phyloP scores from a whole-genome alignment of 305 asterid species.

The Euphrasia arctica region DNA sequence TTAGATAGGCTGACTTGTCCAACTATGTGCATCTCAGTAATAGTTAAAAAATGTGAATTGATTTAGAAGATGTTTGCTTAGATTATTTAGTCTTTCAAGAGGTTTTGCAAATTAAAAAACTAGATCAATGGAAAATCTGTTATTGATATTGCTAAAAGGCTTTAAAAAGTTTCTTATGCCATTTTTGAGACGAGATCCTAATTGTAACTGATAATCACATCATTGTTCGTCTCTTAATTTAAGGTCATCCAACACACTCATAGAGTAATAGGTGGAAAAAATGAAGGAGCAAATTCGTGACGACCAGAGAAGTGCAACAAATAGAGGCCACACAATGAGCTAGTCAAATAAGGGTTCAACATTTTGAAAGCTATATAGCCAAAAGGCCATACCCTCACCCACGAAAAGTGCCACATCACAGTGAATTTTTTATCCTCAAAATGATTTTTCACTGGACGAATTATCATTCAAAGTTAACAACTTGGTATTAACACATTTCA shows the following conservation, averaged over 20 bases:
- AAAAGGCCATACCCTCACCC: slow-evolving; percentile 1
- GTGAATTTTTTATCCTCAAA: no score
- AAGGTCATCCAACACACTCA: no score
- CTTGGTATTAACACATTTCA: neutral
- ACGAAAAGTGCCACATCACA: neutral
- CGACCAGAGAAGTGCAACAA: neutral
- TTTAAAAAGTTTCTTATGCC: neutral
- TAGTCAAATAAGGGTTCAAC: neutral
- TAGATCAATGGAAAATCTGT: neutral
- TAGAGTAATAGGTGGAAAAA: no score
- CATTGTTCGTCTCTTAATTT: no score
- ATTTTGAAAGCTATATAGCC: neutral
- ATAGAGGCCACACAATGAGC: neutral
- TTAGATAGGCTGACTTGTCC: neutral
- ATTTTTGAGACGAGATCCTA: neutral
- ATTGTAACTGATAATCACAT: no score
- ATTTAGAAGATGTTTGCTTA: neutral
- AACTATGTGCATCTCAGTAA: neutral
- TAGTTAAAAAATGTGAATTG: neutral
- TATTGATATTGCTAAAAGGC: neutral
- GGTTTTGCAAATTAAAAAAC: neutral
- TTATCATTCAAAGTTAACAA: neutral
- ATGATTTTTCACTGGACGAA: neutral
- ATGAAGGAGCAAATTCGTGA: no score
- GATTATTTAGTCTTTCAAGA: neutral